Conservation (phyloP, 2,329 filamentous ascomycete genomes). For the Exophiala xenobiotica region DNA sequence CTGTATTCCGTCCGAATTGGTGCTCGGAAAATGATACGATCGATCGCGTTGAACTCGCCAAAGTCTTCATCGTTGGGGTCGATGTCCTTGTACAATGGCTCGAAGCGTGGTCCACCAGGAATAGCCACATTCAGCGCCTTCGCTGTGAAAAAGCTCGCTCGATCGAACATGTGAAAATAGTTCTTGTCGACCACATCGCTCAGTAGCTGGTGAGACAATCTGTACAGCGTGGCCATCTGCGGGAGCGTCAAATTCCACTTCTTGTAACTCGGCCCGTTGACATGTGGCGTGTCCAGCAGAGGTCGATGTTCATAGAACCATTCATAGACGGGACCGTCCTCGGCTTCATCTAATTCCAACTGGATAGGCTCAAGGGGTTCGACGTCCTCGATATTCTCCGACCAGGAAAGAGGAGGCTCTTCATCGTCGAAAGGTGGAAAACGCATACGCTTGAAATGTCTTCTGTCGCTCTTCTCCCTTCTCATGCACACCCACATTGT, state of each 20-base stretch:
- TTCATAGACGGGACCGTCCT: slow-evolving; percentile 86
- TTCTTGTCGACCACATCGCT: slow-evolving; percentile 94
- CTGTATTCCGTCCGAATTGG: slow-evolving; percentile 94
- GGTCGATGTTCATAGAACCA: slow-evolving; percentile 98
- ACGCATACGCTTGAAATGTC: slow-evolving; percentile 97
- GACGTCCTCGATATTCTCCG: slow-evolving; percentile 97
- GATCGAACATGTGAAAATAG: slow-evolving; percentile 96
- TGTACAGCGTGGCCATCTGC: slow-evolving; percentile 94
- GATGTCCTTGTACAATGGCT: slow-evolving; percentile 96
- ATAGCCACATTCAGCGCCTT: slow-evolving; percentile 97
- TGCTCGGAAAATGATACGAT: slow-evolving; percentile 96
- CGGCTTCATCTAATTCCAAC: slow-evolving; percentile 93
- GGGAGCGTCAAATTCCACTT: slow-evolving; percentile 88
- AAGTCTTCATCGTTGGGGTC: slow-evolving; percentile 99
- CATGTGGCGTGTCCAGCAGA: slow-evolving; percentile 84
- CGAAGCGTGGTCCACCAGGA: slow-evolving; percentile 94
- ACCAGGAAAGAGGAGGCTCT: slow-evolving; percentile 95
- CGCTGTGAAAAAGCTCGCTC: slow-evolving; percentile 90
- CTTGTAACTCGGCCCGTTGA: slow-evolving; percentile 96
- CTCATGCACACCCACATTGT: slow-evolving; percentile 99
- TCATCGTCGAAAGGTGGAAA: slow-evolving; percentile 99
- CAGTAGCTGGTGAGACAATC: slow-evolving; percentile 83
- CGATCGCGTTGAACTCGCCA: slow-evolving; percentile 98
- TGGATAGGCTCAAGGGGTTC: slow-evolving; percentile 97
- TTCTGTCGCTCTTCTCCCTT: slow-evolving; percentile 91